Base-by-base conservation (phyloP, 2,329 filamentous ascomycete genomes). In the Elsinoe fawcettii region DNA sequence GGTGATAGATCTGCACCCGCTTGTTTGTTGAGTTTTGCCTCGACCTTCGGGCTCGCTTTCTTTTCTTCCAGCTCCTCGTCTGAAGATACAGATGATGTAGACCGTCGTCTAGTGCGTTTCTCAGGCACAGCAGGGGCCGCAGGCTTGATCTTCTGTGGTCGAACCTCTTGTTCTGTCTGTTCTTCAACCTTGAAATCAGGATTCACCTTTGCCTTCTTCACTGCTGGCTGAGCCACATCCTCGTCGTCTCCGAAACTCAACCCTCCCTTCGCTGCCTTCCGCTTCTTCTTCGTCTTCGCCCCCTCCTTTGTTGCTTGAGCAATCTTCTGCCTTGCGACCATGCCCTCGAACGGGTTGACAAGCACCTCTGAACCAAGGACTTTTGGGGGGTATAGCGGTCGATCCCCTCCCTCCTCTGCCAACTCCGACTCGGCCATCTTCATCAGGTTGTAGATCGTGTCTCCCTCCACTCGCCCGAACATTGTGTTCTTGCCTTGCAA, bases 361-460 rank as follows among this genome's bases (percentile, higher is more conserved):
- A 93, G 70, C 18, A 95, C 83, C 70, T 93, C 88, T 25, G 87
- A 76, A 18, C 78, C 76, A 3, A 82, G 84, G 59, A 99, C 85
- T 70, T 85, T 90, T 34, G 90, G 82, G 0, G 92, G 86, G 70
- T 96, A 99, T 51, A 95, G 73, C 1, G 92, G 92, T 60, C 90
- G 80, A 62, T 97, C 92, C 5, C 82, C 85, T 14, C 84, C 86
- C 56, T 89, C 85, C n/a, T 74, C 75, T 20, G 86, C 82, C 16
- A 95, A 75, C 67, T 97, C 93, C 0, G 82, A 83, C 69, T 97
- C 91, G 18, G 87, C 90, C 78, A 97, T 96, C 73, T 91, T 95
- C 67, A 91, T 85, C 66, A 99, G 71, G 70, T 96, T 97, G 74
- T 95, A 99, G 57, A 99, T 93, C 14, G 92, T 96, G 63, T 97